These are phyloP conservation scores for Phytophthora fragariae DNA, from an alignment of 352 stramenopile species.

Conservation along the genomic window DNA sequence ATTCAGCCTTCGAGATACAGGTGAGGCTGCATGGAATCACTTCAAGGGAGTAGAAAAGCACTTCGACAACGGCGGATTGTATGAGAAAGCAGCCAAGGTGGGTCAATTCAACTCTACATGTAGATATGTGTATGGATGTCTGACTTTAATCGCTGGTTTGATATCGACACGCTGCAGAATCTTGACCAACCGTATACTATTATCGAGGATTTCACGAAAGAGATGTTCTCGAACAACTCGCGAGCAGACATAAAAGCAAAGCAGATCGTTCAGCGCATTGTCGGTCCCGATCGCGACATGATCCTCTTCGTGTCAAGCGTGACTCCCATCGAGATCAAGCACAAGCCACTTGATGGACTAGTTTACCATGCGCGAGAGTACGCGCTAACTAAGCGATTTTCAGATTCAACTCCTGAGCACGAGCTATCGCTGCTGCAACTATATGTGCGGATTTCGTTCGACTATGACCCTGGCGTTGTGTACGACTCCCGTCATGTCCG, in stretches of 20 bases:
- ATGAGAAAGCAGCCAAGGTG: constrained; percentile 31
- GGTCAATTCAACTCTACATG: not conserved
- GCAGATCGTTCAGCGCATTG: constrained; percentile 34
- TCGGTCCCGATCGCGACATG: constrained; percentile 27
- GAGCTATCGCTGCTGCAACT: constrained; percentile 58
- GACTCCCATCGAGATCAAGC: constrained; percentile 25
- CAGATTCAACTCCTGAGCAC: constrained; percentile 28
- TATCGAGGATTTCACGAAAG: constrained; percentile 39
- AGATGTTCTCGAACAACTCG: constrained; percentile 39
- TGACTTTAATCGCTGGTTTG: constrained; percentile 1
- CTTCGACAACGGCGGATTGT: constrained; percentile 31
- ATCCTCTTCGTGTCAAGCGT: constrained; percentile 35
- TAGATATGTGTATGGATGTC: not conserved
- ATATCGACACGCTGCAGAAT: constrained; percentile 12
- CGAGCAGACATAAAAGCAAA: constrained; percentile 35
- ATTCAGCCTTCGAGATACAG: constrained; percentile 32
- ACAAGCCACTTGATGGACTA: constrained; percentile 31
- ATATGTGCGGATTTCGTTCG: constrained; percentile 53
- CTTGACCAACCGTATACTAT: constrained; percentile 38
- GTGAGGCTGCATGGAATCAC: constrained; percentile 38
- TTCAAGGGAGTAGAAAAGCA: constrained; percentile 41
- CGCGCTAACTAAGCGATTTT: constrained; percentile 52
- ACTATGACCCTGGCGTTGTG: constrained; percentile 42
- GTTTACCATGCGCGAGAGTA: constrained; percentile 31
- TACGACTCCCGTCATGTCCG: constrained; percentile 40